Evolutionary conservation across 768 basidiomycete genomes (phyloP), one percentile per base, ranked within the genome.

Genomic region (Mycena amicta): DNA sequence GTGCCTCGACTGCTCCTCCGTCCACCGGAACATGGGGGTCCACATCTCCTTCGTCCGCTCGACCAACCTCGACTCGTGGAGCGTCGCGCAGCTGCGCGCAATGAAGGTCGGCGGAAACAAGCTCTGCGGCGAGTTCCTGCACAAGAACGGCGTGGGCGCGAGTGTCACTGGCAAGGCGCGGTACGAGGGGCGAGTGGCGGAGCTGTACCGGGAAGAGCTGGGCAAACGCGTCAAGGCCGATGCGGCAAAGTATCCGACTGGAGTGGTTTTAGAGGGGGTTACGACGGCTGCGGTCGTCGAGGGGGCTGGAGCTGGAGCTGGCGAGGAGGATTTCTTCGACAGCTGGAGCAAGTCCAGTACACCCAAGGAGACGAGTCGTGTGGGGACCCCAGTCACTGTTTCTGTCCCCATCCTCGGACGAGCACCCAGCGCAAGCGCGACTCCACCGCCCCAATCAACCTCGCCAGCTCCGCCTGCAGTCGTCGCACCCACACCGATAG

Each of bases 11-110:
- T 99, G 97, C 80, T 98, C 96, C 4, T 91, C 90, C 64, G 77
- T 90, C 15, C 97, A 99, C 75, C 82, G 97, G 53, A 98, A 96
- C 72, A 88, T 98, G 86, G 97, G 97, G 66, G 96, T 98, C 23
- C 97, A 99, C 71, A 95, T 99, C 73, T 92, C 87, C 62, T 99
- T 99, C 68, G 96, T 99, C 41, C 80, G 95, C 63, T 98, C 96
- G 25, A 98, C 95, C 55, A 98, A 95, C 75, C 86, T 98, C 45
- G 97, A 99, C 73, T 86, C 84, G 59, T 99, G 97, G 97, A 89
- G 93, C 63, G 80, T 94, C 59, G 75, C 76, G 50, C 96, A 99
- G 75, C 80, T 99, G 47, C 90, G 97, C 30, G 92, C 86, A 2
- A 95, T 99, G 93, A 98, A 98, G 78, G 85, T 93, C 37, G 96